Conservation (phyloP, 2,329 filamentous ascomycete species). For the Penicillium sclerotiorum region DNA sequence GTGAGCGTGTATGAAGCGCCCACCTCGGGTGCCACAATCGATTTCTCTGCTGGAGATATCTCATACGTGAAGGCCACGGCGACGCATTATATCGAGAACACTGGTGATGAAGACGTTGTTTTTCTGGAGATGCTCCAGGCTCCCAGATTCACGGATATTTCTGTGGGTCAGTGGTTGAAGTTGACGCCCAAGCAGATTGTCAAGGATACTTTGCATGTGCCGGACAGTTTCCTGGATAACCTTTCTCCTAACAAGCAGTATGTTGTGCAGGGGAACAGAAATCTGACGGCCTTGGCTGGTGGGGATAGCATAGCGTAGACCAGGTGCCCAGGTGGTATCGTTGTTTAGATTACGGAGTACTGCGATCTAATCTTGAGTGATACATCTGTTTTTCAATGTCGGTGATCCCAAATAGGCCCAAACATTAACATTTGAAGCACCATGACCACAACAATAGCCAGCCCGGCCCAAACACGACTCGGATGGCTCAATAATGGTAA, state of each 20-base stretch:
- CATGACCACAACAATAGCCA: background rate
- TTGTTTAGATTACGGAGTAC: too few species aligned
- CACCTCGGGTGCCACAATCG: slow-evolving; percentile 4
- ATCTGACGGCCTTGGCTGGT: background rate
- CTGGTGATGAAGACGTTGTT: slow-evolving; percentile 6
- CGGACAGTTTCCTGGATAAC: slow-evolving; percentile 8
- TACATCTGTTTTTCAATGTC: too few species aligned
- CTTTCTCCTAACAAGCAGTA: slow-evolving; percentile 11
- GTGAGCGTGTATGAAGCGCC: slow-evolving; percentile 8
- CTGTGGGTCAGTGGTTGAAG: slow-evolving; percentile 11
- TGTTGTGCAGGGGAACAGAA: slow-evolving; percentile 4
- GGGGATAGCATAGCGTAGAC: background rate
- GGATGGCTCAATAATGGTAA: too few species aligned
- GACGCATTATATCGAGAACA: slow-evolving; percentile 12
- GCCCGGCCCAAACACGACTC: too few species aligned
- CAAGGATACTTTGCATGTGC: slow-evolving; percentile 10
- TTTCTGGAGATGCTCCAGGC: slow-evolving; percentile 8
- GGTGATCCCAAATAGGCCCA: too few species aligned
- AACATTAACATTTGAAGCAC: background rate
- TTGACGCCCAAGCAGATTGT: slow-evolving; percentile 8
- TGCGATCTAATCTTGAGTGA: background rate
- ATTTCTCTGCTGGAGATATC: slow-evolving; percentile 9
- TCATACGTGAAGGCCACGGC: slow-evolving; percentile 5
- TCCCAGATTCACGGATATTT: slow-evolving; percentile 9
- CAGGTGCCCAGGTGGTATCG: background rate